phyloP scores from a whole-genome alignment of 2,329 filamentous ascomycete genomes.

The Hypoxylon sp. region DNA sequence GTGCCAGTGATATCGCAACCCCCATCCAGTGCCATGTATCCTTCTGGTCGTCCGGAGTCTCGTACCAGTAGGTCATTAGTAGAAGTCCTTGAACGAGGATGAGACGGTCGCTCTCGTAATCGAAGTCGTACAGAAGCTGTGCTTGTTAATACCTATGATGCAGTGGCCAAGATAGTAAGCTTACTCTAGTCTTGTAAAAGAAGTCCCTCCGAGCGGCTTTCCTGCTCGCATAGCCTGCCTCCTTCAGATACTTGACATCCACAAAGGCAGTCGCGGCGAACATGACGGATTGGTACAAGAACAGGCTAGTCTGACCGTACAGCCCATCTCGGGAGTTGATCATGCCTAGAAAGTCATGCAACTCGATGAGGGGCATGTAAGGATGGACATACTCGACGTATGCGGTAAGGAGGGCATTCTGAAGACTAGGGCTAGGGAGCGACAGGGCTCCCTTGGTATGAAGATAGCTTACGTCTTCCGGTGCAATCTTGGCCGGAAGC shows the following conservation, averaged over 20 bases:
- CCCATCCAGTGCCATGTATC: slow-evolving; percentile 99
- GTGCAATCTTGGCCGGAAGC: slow-evolving; percentile 79
- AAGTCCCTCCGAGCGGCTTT: slow-evolving; percentile 89
- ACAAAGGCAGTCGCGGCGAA: slow-evolving; percentile 92
- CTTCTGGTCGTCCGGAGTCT: slow-evolving; percentile 95
- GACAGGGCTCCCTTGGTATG: slow-evolving; percentile 85
- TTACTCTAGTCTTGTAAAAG: slow-evolving; percentile 87
- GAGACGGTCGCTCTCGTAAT: slow-evolving; percentile 92
- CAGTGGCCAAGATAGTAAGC: slow-evolving; percentile 50
- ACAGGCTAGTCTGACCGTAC: slow-evolving; percentile 80
- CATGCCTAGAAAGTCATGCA: slow-evolving; percentile 69
- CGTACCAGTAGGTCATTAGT: slow-evolving; percentile 97
- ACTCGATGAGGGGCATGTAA: slow-evolving; percentile 89
- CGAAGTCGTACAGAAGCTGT: slow-evolving; percentile 90
- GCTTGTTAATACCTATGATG: slow-evolving; percentile 33
- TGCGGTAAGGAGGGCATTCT: slow-evolving; percentile 83
- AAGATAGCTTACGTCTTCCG: slow-evolving; percentile 86
- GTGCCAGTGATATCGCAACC: slow-evolving; percentile 89
- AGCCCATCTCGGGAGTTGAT: slow-evolving; percentile 76
- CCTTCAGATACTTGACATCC: slow-evolving; percentile 79
- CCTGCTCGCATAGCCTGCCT: slow-evolving; percentile 81
- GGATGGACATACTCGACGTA: slow-evolving; percentile 93
- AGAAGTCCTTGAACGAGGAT: slow-evolving; percentile 88
- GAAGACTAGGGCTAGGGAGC: slow-evolving; percentile 76
- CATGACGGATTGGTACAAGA: slow-evolving; percentile 95